Base-by-base conservation (phyloP, 2,329 filamentous ascomycete genomes). In the Cordyceps sp. region DNA sequence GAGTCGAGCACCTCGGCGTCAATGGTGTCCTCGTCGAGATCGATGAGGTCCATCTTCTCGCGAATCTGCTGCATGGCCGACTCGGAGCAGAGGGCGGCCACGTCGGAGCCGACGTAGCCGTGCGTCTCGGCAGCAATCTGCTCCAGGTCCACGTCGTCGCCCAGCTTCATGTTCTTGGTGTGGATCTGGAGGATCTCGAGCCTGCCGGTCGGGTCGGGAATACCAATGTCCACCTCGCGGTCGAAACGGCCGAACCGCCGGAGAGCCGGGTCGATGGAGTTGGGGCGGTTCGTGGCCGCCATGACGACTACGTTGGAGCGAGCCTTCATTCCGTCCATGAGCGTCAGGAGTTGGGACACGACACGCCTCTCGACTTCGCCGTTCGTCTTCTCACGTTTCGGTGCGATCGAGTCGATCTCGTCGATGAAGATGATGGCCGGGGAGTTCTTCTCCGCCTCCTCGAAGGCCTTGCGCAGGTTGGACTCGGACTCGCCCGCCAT, bases 81-180 rank as follows among this genome's bases (percentile, higher is more conserved):
- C 62, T 98, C 90, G 6, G 90, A 98, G 65, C 90, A 98, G 38
- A 98, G 83, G 20, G 90, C 93, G 37, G 90, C 90, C 57, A 98
- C 69, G 78, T 98, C 90, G 21, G 90, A 96, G 66, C 90, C 90
- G 43, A 98, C 90, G 49, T 96, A 98, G 64, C 90, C 90, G 66
- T 98, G 90, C 29, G 90, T 98, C 67, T 98, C 90, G 20, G 90
- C 75, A 33, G 90, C 90, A 50, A 98, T 94, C 50, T 85, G 78
- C 66, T 94, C 88, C 28, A 98, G 73, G 50, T 98, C 90, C 39
- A 98, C 90, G 47, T 96, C 90, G 36, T 96, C 90, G 37, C 62
- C 85, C 39, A 98, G 74, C 70, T 98, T 98, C 90, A 98, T 98
- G 73, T 98, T 98, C 79, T 98, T 98, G 59, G 90, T 98, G 72